These are phyloP conservation scores for Hyaloperonospora brassicae DNA, from an alignment of 352 stramenopile species.

Conservation along the genomic window DNA sequence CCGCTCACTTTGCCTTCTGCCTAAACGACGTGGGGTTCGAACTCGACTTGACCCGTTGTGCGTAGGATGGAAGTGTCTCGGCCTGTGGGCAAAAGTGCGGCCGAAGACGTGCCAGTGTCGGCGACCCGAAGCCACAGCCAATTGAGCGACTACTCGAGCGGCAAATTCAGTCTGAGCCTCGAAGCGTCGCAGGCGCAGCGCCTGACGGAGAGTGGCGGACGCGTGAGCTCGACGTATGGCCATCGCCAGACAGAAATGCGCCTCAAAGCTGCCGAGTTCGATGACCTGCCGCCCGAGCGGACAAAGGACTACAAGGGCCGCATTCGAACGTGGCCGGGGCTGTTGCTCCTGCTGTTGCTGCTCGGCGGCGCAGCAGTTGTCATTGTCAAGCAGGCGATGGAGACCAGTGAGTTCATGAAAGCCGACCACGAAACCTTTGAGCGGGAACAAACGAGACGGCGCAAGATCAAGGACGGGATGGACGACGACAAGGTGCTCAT, in stretches of 20 bases:
- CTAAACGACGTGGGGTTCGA: no score
- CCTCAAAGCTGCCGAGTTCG: conserved; percentile 38
- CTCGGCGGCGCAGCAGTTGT: conserved; percentile 26
- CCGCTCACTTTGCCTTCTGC: conserved; percentile 2
- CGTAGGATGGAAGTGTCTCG: conserved; percentile 17
- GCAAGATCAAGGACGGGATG: conserved; percentile 40
- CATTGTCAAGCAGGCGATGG: conserved; percentile 34
- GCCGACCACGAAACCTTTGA: conserved; percentile 21
- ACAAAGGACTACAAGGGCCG: conserved; percentile 66
- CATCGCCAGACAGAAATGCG: conserved; percentile 48
- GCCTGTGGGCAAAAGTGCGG: conserved; percentile 1
- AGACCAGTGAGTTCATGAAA: conserved; percentile 23
- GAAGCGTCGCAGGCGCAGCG: conserved; percentile 18
- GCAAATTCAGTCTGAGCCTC: conserved; percentile 16
- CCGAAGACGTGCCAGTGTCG: neutral
- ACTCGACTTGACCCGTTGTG: neutral
- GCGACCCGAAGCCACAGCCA: neutral
- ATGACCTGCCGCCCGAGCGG: conserved; percentile 30
- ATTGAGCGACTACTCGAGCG: conserved; percentile 19
- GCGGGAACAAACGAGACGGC: conserved; percentile 16
- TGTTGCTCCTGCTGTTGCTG: conserved; percentile 42
- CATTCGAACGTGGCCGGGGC: conserved; percentile 47
- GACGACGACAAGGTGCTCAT: conserved; percentile 31
- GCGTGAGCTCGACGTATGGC: conserved; percentile 9
- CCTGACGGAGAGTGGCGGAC: conserved; percentile 22